Percentiles rank a stretch among this genome's conserved stretches.
These are phyloP conservation scores for Pichia californica DNA, from an alignment of 805 yeast species.

Conservation along the genomic window DNA sequence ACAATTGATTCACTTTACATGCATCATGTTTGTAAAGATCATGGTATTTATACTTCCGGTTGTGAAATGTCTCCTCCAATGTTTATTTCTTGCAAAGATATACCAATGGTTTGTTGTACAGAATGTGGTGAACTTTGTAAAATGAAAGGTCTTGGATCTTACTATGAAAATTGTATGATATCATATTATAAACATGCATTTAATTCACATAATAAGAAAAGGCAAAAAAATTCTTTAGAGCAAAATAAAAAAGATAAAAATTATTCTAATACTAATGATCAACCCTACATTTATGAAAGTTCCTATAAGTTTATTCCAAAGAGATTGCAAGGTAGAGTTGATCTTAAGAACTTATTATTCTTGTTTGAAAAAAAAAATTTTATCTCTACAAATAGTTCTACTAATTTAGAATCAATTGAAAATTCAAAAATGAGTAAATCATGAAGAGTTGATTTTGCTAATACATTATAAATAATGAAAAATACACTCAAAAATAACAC, in stretches of 20 bases:
- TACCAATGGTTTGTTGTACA: background rate
- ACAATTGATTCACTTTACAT: conserved; percentile 25
- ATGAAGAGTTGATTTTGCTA: too few species aligned
- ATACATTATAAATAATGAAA: too few species aligned
- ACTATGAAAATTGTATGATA: background rate
- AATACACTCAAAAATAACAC: too few species aligned
- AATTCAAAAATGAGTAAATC: too few species aligned
- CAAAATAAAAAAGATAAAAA: conserved; percentile 2
- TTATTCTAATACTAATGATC: background rate
- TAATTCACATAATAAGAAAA: conserved; percentile 2
- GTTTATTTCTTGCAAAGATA: background rate
- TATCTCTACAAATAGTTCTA: too few species aligned
- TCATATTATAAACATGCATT: conserved; percentile 5
- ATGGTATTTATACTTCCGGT: conserved; percentile 29
- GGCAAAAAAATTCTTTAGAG: conserved; percentile 2
- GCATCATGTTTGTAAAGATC: conserved; percentile 30
- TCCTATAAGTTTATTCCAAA: too few species aligned
- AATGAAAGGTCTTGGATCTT: background rate
- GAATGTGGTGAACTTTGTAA: conserved; percentile 1
- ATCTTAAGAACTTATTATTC: too few species aligned
- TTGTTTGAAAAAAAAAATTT: too few species aligned
- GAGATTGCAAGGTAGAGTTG: too few species aligned
- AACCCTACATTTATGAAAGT: background rate
- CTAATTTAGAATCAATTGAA: too few species aligned
- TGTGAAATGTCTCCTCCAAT: conserved; percentile 24